Conservation (phyloP, 2,329 filamentous ascomycete genomes). For the Colletotrichum magnum region DNA sequence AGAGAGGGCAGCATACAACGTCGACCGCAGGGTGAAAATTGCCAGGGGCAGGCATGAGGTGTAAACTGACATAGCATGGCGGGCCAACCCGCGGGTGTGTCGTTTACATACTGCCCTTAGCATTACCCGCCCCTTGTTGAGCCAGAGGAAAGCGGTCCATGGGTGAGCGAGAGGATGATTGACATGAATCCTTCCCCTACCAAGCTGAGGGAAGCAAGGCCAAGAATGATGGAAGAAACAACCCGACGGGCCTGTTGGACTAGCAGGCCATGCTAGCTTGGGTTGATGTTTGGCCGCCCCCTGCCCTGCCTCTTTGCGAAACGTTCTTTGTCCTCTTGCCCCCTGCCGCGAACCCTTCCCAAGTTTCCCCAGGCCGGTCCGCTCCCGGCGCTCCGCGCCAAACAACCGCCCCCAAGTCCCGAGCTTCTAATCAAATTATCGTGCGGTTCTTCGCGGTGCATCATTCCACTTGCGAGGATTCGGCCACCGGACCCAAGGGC, state of each 20-base stretch:
- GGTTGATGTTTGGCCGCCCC: constrained; percentile 6
- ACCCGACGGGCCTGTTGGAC: not conserved
- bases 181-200: constrained; percentile 4
- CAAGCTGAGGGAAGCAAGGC: constrained; percentile 12
- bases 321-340: constrained; percentile 13
- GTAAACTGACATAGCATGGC: not conserved
- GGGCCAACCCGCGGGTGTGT: constrained; percentile 21
- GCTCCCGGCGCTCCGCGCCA: constrained; percentile 32
- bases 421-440: constrained; percentile 19
- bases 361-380: constrained; percentile 35
- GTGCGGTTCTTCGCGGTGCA: constrained; percentile 22
- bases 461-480: constrained; percentile 19
- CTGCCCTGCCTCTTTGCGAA: constrained; percentile 8
- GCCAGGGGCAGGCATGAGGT: constrained; percentile 9
- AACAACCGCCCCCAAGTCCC: not conserved
- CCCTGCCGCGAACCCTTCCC: constrained; percentile 25
- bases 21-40: constrained; percentile 17
- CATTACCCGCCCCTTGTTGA: constrained; percentile 3
- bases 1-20: too few relatives aligned
- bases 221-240: constrained; percentile 27
- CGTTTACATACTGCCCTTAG: constrained; percentile 2
- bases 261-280: not conserved
- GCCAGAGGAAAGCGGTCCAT: constrained; percentile 3
- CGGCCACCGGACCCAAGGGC: not conserved
- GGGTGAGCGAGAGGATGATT: constrained; percentile 16